Percentiles rank a stretch among this genome's conserved stretches.
These are phyloP conservation scores for Erythrobasidium hasegawianum DNA, from an alignment of 1,284 basidiomycete genomes.

Conservation along the genomic window DNA sequence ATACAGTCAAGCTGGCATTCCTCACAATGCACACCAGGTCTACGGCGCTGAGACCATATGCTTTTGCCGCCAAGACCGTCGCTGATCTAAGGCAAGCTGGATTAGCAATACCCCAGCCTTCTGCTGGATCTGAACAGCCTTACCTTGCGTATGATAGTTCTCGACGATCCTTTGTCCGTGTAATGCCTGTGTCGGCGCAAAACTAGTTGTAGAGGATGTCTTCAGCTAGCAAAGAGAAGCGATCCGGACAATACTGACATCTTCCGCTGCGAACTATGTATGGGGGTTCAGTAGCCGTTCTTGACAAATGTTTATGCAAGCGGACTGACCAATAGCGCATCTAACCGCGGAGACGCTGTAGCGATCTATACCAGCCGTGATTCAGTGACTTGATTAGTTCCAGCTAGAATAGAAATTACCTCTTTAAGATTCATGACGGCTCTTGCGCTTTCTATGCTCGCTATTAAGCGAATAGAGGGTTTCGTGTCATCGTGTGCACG, in stretches of 20 bases:
- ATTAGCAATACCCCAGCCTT: not conserved
- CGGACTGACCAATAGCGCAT: conserved; percentile 33
- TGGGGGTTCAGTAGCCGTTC: no score
- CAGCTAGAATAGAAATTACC: no score
- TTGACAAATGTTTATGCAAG: no score
- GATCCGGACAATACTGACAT: not conserved
- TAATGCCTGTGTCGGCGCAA: conserved; percentile 77
- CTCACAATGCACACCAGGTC: conserved; percentile 62
- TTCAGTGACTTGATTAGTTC: not conserved
- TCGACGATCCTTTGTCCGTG: conserved; percentile 66
- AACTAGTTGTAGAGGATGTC: conserved; percentile 52
- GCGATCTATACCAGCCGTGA: conserved; percentile 23
- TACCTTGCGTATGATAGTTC: conserved; percentile 78
- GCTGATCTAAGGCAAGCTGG: conserved; percentile 53
- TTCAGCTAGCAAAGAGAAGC: not conserved
- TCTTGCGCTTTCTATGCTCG: conserved; percentile 40
- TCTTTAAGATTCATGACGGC: conserved; percentile 39
- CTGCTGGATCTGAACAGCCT: not conserved
- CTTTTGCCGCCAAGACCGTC: conserved; percentile 77
- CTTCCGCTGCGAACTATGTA: conserved; percentile 32
- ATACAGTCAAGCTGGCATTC: not conserved
- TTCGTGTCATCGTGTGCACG: conserved; percentile 15
- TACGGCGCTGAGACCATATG: conserved; percentile 76
- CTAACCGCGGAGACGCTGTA: conserved; percentile 6
- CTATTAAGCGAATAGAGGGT: conserved; percentile 31